Evolutionary conservation across 1,284 basidiomycete species (phyloP), one percentile per base, ranked within the genome.

Genomic region (Ceratorhiza oryzae-sativae): DNA sequence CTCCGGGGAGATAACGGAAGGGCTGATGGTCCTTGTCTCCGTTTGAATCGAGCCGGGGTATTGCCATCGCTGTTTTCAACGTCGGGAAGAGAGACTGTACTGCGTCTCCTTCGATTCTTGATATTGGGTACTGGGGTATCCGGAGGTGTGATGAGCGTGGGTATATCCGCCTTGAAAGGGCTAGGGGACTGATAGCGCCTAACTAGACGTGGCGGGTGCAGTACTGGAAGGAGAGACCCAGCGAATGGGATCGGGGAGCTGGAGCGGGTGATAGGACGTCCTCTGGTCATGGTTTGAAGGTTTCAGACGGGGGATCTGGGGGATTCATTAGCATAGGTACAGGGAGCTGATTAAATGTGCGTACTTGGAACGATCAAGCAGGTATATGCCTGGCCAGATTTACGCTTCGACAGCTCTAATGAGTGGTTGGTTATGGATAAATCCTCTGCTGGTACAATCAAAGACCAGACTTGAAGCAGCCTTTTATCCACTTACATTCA

Each of bases 191-290:
- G 60, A 12, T 62, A 25, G 25, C 60, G 60, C 36, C 48, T 62
- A 10, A 36, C n/a, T 18, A 20, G 15, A 18, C 60, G 60, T 10
- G 60, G 60, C 3, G 60, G 60, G 34, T 49, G 60, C 25, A 62
- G 27, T 41, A 48, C 41, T 10, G 60, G 60, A 20, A 62, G 60
- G 2, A 42, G 45, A 30, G 42, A 10, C 10, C 18, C 42, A 6
- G 42, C 36, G 27, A 62, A 62, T 5, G 60, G 2, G 23, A 62
- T 34, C 15, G 60, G 42, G 45, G 60, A 59, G 41, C 58, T 62
- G 45, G 60, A 62, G 45, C 45, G 60, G n/a, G 60, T 27, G 20
- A 18, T 32, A n/a, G 60, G 27, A 48, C 45, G 41, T 48, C 60
- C 42, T 45, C 45, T 23, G 45, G 41, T 32, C 60, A 62, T 62